Base-by-base conservation (phyloP, 148 eudicot species). In the Suaeda aralocaspica region DNA sequence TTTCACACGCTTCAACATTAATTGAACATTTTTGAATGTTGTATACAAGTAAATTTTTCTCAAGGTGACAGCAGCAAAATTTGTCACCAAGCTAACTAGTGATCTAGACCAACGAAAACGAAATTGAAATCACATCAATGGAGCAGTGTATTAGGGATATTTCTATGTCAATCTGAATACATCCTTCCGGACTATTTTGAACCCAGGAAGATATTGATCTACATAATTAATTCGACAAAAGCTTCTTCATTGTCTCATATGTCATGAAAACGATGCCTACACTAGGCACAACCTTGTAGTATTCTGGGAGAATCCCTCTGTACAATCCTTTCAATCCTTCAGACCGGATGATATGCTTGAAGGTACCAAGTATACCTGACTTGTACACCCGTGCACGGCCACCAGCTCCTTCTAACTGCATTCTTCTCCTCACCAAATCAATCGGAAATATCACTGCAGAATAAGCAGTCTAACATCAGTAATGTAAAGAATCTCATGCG, bases 351-450 rank as follows among this genome's bases (percentile, higher is more conserved):
- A 80, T 78, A 46, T 86, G 87, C 59, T 76, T 62, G 68, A 91
- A 82, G 18, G 97, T 86, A 66, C 96, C 87, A 30, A 84, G 76
- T 22, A 94, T 71, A 34, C 98, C 97, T 0, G 83, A 76, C 49
- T 76, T 91, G 74, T 94, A 94, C 4, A 94, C 83, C 19, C 79
- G 87, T 53, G 92, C 88, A 62, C 85, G 84, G 16, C 98, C 98
- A 63, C 92, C 96, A n/a, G 97, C 98, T 69, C 98, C 98, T 85
- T 94, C 97, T 78, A 94, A 75, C 66, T 91, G 98, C 90, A 86
- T 94, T 68, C 98, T 80, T 57, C 98, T 83, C 79, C 97, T 89
- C 84, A 94, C 90, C 69, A 94, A 86, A 81, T 94, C 98, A 33
- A 94, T 79, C 1, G 98, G 97, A 81, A 89, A 94, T 79, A 85